phyloP scores from a whole-genome alignment of 768 basidiomycete genomes.

The Termitomyces sp. region DNA sequence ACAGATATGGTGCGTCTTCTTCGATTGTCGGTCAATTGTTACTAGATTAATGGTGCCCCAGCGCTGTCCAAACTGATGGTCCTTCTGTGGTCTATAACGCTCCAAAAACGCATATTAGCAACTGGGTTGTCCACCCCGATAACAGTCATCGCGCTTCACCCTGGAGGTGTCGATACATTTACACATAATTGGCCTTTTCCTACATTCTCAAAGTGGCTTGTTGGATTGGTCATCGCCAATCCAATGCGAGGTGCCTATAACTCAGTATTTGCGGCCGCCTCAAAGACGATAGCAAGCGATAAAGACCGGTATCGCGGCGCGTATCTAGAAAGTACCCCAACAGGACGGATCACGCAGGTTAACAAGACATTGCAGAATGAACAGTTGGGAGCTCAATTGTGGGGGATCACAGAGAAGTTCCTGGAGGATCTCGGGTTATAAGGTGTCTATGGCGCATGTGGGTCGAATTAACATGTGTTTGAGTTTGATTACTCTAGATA shows the following conservation, averaged over 20 bases:
- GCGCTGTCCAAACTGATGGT: constrained; percentile 48
- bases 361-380: constrained; percentile 3
- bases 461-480: too few species aligned
- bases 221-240: constrained; percentile 15
- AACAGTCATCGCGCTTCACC: constrained; percentile 31
- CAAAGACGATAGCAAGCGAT: constrained; percentile 16
- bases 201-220: constrained; percentile 12
- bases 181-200: constrained; percentile 18
- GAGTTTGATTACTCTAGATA: not conserved
- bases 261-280: constrained; percentile 25
- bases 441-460: not conserved
- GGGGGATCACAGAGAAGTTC: constrained; percentile 10
- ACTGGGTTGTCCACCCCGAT: constrained; percentile 27
- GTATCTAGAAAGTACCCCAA: constrained; percentile 16
- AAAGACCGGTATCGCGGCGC: constrained; percentile 19
- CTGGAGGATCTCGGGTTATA: constrained; percentile 4
- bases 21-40: not conserved
- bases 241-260: constrained; percentile 21
- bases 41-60: constrained; percentile 14
- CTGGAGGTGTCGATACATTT: constrained; percentile 26
- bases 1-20: constrained; percentile 26
- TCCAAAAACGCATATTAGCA: constrained; percentile 42
- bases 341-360: constrained; percentile 7
- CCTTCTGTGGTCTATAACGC: constrained; percentile 38
- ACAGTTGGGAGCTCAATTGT: constrained; percentile 7